Evolutionary conservation across 2,329 filamentous ascomycete species (phyloP).

Genomic region (Fusarium neocosmosporiellum): DNA sequence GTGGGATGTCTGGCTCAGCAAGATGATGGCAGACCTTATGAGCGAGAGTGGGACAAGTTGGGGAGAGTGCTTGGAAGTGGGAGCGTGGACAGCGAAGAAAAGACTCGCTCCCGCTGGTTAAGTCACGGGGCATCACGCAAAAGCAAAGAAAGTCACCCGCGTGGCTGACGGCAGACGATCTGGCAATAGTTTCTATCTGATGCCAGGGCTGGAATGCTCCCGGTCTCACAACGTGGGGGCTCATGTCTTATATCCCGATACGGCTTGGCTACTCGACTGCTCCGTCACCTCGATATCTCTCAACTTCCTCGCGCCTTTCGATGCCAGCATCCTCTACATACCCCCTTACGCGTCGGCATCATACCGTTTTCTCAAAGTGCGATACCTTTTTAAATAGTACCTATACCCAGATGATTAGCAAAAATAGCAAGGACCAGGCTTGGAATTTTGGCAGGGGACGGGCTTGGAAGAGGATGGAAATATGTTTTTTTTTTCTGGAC

Average conservation of each 20-base stretch:
- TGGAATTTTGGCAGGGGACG: conserved; percentile 1
- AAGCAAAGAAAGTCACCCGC: conserved; percentile 25
- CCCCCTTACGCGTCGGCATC: conserved; percentile 54
- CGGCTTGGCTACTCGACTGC: background rate
- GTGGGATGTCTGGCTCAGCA: conserved; percentile 90
- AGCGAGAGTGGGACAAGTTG: conserved; percentile 81
- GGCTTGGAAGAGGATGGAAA: conserved; percentile 8
- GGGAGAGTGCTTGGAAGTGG: conserved; percentile 87
- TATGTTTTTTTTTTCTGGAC: background rate
- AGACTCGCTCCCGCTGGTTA: conserved; percentile 19
- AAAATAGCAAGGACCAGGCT: conserved; percentile 27
- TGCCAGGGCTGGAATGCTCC: conserved; percentile 19
- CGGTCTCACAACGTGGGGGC: background rate
- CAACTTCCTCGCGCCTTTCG: background rate
- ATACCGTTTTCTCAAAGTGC: conserved; percentile 85
- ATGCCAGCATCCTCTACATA: conserved; percentile 11
- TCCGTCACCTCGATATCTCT: background rate
- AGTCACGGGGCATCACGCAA: conserved; percentile 15
- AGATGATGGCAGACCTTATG: conserved; percentile 87
- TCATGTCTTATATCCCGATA: background rate
- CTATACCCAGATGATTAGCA: conserved; percentile 45
- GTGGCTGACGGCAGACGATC: conserved; percentile 11
- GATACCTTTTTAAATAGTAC: conserved; percentile 86
- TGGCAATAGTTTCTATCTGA: conserved; percentile 24
- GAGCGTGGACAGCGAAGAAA: conserved; percentile 92